Base-by-base conservation (phyloP, 345 rosid genomes). In the Arabidopsis arenosa region DNA sequence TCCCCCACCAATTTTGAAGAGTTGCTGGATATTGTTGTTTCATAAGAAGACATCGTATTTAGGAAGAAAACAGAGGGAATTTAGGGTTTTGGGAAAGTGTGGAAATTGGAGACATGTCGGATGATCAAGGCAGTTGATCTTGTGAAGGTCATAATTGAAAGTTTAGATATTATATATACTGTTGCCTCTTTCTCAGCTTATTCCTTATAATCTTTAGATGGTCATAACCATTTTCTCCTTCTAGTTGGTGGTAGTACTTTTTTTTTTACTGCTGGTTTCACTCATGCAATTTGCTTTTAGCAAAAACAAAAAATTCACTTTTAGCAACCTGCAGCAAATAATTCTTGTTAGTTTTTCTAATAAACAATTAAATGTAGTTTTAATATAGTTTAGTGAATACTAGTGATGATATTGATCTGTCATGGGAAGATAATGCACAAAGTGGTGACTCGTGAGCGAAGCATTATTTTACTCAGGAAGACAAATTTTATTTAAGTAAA, bases 21-120 rank as follows among this genome's bases (percentile, higher is more conserved):
- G 26, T 23, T 23, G 26, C 26, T 23, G 26, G 26, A 23, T 23
- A 23, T 23, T 23, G 26, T 95, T 95, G 86, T 88, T 93, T 77
- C 91, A 80, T 72, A 95, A 85, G 83, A 95, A 95, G 77, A 95
- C 92, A 75, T 92, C 99, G 73, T 95, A 95, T 23, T 23, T 23
- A 23, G 39, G 99, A 96, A 54, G 96, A 70, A 81, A 89, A 95
- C 75, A 93, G 86, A 7, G 96, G 98, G 82, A 95, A 95, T 74
- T 80, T 90, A 21, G 48, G 26, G 63, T 82, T 83, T 69, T 82
- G 60, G 17, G 76, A 66, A 78, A 79, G 58, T 7, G 77, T 63
- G 62, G 85, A 13, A 81, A 62, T 72, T 5, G 79, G 76, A 40
- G 85, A 71, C 73, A 81, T 69, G 63, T 90, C 93, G 60, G 86